Percentiles rank a stretch among this genome's conserved stretches.
These are phyloP conservation scores for Paramecium caudatum DNA, from an alignment of 73 alveolate species.

Conservation along the genomic window DNA sequence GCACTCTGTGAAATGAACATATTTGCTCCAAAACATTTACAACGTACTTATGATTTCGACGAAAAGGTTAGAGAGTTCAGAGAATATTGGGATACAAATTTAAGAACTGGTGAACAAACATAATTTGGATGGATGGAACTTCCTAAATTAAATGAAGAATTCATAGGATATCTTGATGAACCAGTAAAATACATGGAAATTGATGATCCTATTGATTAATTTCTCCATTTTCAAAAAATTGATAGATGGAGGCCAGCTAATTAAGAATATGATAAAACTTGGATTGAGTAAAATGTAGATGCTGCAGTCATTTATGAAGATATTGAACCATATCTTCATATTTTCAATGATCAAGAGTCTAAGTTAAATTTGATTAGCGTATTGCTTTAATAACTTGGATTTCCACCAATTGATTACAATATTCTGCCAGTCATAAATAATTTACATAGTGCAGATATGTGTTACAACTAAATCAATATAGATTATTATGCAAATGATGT, in stretches of 20 bases:
- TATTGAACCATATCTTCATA: constrained; percentile 54
- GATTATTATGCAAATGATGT: constrained; percentile 1
- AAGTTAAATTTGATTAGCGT: background rate
- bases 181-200: background rate
- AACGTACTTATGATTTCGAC: constrained; percentile 23
- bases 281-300: constrained; percentile 48
- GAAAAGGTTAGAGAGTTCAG: constrained; percentile 1
- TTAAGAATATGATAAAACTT: background rate
- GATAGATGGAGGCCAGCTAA: constrained; percentile 69
- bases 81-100: constrained; percentile 33
- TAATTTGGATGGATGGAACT: constrained; percentile 17
- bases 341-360: constrained; percentile 63
- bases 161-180: constrained; percentile 30
- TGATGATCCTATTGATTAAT: background rate
- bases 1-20: constrained; percentile 47
- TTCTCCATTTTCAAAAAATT: background rate
- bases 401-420: constrained; percentile 10
- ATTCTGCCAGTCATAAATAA: constrained; percentile 10
- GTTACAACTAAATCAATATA: constrained; percentile 11
- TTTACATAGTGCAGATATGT: constrained; percentile 53
- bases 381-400: constrained; percentile 33
- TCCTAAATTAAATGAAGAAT: constrained; percentile 11
- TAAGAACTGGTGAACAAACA: constrained; percentile 56
- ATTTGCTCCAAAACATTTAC: constrained; percentile 58
- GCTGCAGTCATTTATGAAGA: constrained; percentile 54